These are phyloP conservation scores for Ophiosphaerella narmari DNA, from an alignment of 2,329 filamentous ascomycete genomes.

Conservation along the genomic window DNA sequence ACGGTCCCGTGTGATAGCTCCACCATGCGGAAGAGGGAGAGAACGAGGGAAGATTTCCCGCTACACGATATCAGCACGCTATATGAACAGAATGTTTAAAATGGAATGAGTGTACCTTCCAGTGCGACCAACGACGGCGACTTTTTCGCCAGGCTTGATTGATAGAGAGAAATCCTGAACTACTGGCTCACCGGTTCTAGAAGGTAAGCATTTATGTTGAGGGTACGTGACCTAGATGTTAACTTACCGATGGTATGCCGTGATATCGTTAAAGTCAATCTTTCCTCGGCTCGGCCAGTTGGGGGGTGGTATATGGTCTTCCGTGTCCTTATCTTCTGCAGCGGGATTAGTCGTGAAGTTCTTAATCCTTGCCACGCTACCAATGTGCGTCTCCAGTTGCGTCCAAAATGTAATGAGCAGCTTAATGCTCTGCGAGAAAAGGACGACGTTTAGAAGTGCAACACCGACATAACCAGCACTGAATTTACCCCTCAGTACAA, in stretches of 20 bases:
- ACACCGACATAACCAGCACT: slow-evolving; percentile 58
- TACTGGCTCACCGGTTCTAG: slow-evolving; percentile 40
- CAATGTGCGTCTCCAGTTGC: slow-evolving; percentile 61
- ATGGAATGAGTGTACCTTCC: slow-evolving; percentile 46
- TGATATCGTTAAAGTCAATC: slow-evolving; percentile 52
- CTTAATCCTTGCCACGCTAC: slow-evolving; percentile 61
- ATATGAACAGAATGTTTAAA: not conserved
- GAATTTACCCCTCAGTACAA: slow-evolving; percentile 44
- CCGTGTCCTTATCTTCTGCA: slow-evolving; percentile 59
- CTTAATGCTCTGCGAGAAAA: slow-evolving; percentile 58
- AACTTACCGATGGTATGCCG: slow-evolving; percentile 50
- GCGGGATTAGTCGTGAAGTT: slow-evolving; percentile 54
- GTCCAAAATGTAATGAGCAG: slow-evolving; percentile 61
- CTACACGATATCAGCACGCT: slow-evolving; percentile 38
- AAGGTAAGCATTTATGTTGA: slow-evolving; percentile 1
- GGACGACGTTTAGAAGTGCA: slow-evolving; percentile 58
- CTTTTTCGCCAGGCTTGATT: slow-evolving; percentile 54
- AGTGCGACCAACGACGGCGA: slow-evolving; percentile 60
- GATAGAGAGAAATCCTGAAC: slow-evolving; percentile 54
- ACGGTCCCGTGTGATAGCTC: slow-evolving; percentile 52
- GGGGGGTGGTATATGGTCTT: slow-evolving; percentile 46
- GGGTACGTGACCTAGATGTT: not conserved
- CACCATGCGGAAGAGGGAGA: slow-evolving; percentile 56
- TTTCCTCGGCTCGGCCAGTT: slow-evolving; percentile 51
- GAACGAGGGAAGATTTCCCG: slow-evolving; percentile 58